Evolutionary conservation across 2,329 filamentous ascomycete species (phyloP), one percentile per base, ranked within the genome.

Genomic region (Sclerotinia subarctica): DNA sequence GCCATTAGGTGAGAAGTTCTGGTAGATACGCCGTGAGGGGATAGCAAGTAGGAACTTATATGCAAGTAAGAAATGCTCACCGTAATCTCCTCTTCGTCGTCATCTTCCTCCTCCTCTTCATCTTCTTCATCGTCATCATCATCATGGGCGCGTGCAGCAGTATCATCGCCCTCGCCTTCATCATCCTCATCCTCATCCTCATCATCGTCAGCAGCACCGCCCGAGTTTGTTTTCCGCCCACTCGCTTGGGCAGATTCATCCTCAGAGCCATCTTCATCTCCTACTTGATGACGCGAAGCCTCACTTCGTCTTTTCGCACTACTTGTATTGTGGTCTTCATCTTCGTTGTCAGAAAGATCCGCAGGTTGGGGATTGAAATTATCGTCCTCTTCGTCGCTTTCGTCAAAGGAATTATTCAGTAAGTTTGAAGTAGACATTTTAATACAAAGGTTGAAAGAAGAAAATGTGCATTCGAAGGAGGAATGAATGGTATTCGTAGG

Each of bases 291-390:
- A 71, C 60, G 74, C 72, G 74, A 68, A 49, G 71, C 68, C 64
- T 74, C 72, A 63, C 73, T 73, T 53, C 69, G 70, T n/a, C 72
- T 72, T 69, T 76, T 73, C 42, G 73, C 74, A 47, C 70, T 69
- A 5, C 71, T 69, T 67, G 73, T 71, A 51, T 74, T 67, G 67
- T 66, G 66, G 5, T 67, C 70, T 62, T 81, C 80, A 72, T 82
- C 84, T 69, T 93, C 91, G 62, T 88, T 88, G 72, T 94, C 92
- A 3, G 91, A 95, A 46, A 87, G 65, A 62, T 67, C 65, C 57
- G 65, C 90, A 26, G 90, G 89, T 60, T 85, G 87, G 63, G 93
- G 94, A 78, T 97, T 96, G 84, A 97, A 97, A 78, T 94, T 90
- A 70, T 91, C 89, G 74, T 96, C 93, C 63, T 95, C 92, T 56